Evolutionary conservation across 352 stramenopile species (phyloP).

Genomic region (Salisapilia sapeloensis): DNA sequence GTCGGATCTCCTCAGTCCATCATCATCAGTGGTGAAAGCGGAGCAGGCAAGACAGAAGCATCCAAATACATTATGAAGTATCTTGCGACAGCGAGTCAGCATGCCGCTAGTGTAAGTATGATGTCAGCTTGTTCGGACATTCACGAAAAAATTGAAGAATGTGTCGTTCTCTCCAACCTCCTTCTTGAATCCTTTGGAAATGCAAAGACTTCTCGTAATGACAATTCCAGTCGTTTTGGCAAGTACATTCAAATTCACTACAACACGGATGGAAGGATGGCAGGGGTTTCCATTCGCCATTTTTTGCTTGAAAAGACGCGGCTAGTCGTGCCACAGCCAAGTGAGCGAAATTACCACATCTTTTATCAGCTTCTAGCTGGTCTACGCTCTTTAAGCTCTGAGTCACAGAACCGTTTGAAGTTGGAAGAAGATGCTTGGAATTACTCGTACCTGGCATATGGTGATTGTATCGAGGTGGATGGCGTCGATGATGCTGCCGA

Average conservation of each 20-base stretch:
- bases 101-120: slow-evolving; percentile 11
- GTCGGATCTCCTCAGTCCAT: slow-evolving; percentile 80
- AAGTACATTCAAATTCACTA: slow-evolving; percentile 85
- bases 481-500: slow-evolving; percentile 50
- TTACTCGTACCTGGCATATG: slow-evolving; percentile 54
- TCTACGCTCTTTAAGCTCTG: slow-evolving; percentile 20
- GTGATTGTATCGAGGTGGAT: slow-evolving; percentile 60
- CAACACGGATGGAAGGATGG: slow-evolving; percentile 52
- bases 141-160: slow-evolving; percentile 73
- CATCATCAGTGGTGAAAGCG: slow-evolving; percentile 87
- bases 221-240: slow-evolving; percentile 83
- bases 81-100: slow-evolving; percentile 56
- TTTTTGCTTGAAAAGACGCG: slow-evolving; percentile 73
- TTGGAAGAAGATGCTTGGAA: slow-evolving; percentile 46
- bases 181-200: slow-evolving; percentile 79
- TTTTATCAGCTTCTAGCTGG: slow-evolving; percentile 65
- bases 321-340: slow-evolving; percentile 39
- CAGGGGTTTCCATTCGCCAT: slow-evolving; percentile 53
- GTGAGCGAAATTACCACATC: slow-evolving; percentile 73
- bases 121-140: too few relatives aligned
- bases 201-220: slow-evolving; percentile 70
- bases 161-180: slow-evolving; percentile 63
- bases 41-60: slow-evolving; percentile 88
- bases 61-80: slow-evolving; percentile 90
- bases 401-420: slow-evolving; percentile 19